Conservation (phyloP, 2,329 filamentous ascomycete genomes). For the Bimuria novae-zelandiae region DNA sequence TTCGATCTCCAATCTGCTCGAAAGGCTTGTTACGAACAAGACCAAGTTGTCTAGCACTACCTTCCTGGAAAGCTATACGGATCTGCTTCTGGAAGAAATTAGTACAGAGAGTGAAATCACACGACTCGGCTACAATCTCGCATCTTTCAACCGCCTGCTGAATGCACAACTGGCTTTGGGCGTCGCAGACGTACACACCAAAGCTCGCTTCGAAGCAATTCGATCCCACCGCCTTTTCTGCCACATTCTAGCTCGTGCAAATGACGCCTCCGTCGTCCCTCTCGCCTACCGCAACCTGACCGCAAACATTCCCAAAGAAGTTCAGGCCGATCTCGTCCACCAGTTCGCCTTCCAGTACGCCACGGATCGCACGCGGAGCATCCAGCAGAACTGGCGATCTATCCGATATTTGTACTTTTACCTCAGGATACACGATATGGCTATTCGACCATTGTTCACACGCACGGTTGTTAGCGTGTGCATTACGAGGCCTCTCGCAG, state of each 20-base stretch:
- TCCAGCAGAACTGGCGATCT: conserved; percentile 28
- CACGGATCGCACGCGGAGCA: conserved; percentile 26
- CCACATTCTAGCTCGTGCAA: conserved; percentile 32
- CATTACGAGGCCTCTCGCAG: conserved; percentile 31
- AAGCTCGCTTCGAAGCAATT: conserved; percentile 5
- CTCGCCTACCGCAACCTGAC: conserved; percentile 23
- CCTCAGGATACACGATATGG: conserved; percentile 21
- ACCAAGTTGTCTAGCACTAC: conserved; percentile 13
- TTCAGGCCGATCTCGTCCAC: conserved; percentile 31
- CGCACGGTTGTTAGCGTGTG: conserved; percentile 31
- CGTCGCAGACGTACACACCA: conserved; percentile 4
- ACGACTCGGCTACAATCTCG: conserved; percentile 14
- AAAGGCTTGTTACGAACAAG: conserved; percentile 12
- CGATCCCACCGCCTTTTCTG: conserved; percentile 28
- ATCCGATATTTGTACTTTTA: conserved; percentile 37
- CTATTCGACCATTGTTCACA: conserved; percentile 36
- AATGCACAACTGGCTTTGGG: conserved; percentile 6
- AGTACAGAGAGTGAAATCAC: conserved; percentile 8
- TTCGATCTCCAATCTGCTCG: conserved; percentile 16
- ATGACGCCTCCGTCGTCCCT: conserved; percentile 28
- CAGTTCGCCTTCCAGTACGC: conserved; percentile 42
- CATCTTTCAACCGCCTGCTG: conserved; percentile 14
- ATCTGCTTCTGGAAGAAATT: conserved; percentile 8
- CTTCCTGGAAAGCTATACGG: conserved; percentile 13
- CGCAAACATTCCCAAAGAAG: conserved; percentile 16